phyloP scores from a whole-genome alignment of 352 stramenopile genomes.

The Peronospora farinosa region DNA sequence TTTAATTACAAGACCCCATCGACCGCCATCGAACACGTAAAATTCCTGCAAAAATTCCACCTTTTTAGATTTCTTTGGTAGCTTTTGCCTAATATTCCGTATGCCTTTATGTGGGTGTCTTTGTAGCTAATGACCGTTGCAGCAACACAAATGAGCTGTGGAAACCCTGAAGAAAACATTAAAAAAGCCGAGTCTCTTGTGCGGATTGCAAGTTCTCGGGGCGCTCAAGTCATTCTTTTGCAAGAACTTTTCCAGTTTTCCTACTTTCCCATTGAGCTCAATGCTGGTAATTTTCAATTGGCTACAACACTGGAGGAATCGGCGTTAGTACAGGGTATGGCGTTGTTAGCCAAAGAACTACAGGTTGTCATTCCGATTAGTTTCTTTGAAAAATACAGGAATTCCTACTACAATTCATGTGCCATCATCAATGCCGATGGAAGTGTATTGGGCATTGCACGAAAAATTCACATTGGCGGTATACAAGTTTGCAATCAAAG shows the following conservation, averaged over 20 bases:
- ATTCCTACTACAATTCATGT: slow-evolving; percentile 91
- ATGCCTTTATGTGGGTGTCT: not conserved
- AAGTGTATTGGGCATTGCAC: slow-evolving; percentile 69
- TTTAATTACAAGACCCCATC: slow-evolving; percentile 37
- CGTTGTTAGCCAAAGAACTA: slow-evolving; percentile 85
- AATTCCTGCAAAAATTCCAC: slow-evolving; percentile 1
- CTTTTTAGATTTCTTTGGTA: no score
- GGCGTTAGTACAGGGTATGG: slow-evolving; percentile 82
- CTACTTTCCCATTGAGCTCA: slow-evolving; percentile 90
- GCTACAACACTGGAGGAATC: slow-evolving; percentile 82
- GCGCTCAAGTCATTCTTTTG: slow-evolving; percentile 85
- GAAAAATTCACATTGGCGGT: slow-evolving; percentile 90
- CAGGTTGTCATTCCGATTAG: slow-evolving; percentile 88
- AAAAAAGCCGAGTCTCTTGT: slow-evolving; percentile 87
- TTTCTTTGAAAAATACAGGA: slow-evolving; percentile 88
- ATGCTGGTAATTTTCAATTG: slow-evolving; percentile 81
- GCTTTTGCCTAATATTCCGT: no score
- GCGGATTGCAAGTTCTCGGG: slow-evolving; percentile 80
- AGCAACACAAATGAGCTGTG: slow-evolving; percentile 84
- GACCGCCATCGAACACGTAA: slow-evolving; percentile 49
- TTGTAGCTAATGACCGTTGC: slow-evolving; percentile 75
- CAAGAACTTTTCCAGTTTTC: slow-evolving; percentile 89
- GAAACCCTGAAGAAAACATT: slow-evolving; percentile 85
- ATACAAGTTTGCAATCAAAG: not conserved
- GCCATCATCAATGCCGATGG: slow-evolving; percentile 89